Conservation (phyloP, 2,329 filamentous ascomycete species). For the Neurospora sp. region DNA sequence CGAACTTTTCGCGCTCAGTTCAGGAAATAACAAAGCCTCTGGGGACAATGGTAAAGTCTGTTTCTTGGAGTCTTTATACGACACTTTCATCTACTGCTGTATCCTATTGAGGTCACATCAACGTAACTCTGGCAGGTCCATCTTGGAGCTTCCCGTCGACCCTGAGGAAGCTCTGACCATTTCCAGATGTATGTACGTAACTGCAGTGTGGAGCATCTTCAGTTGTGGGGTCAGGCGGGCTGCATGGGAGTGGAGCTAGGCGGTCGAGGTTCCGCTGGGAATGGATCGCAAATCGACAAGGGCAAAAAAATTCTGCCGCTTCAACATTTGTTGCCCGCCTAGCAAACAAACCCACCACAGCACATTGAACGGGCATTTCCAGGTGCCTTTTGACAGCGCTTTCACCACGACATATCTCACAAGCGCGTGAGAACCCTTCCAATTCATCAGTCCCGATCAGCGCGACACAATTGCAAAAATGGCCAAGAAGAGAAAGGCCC, state of each 20-base stretch:
- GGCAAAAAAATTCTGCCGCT: background rate
- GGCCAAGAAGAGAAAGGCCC: slow-evolving; percentile 64
- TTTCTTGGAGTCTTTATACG: too few relatives aligned
- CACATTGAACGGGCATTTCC: background rate
- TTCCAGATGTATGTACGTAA: background rate
- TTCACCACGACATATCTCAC: background rate
- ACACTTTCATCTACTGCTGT: background rate
- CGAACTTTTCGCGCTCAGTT: too few relatives aligned
- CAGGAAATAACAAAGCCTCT: too few relatives aligned
- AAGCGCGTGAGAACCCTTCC: background rate
- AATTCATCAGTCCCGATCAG: background rate
- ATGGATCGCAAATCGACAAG: background rate
- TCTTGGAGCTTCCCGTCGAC: background rate
- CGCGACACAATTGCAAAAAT: slow-evolving; percentile 27
- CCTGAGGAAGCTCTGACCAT: background rate
- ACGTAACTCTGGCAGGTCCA: background rate
- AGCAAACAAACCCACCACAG: background rate
- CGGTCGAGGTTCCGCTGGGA: background rate
- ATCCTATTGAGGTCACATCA: background rate
- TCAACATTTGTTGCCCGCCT: background rate
- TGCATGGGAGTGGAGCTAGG: background rate
- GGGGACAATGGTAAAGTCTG: too few relatives aligned
- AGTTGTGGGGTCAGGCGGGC: background rate
- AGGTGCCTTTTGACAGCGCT: background rate
- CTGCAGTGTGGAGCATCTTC: background rate